These are phyloP conservation scores for Phialophora chinensis DNA, from an alignment of 2,329 filamentous ascomycete species.

Conservation along the genomic window DNA sequence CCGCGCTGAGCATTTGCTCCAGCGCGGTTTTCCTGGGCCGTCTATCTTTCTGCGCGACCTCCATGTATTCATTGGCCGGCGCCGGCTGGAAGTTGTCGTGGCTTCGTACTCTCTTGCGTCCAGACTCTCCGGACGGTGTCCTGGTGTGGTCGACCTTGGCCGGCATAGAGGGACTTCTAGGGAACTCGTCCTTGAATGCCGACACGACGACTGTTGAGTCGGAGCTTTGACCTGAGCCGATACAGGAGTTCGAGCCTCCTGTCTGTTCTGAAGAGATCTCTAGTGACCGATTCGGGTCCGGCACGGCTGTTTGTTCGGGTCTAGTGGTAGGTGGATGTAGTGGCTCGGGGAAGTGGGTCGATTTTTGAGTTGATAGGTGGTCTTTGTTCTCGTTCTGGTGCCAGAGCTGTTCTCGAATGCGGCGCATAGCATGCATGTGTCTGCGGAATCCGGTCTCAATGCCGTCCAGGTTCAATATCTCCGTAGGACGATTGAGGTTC, in stretches of 20 bases:
- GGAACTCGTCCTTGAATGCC: not conserved
- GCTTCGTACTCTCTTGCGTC: slow-evolving; percentile 11
- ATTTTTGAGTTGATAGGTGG: slow-evolving; percentile 24
- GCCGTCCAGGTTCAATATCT: slow-evolving; percentile 28
- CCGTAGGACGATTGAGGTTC: slow-evolving; percentile 5
- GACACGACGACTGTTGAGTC: slow-evolving; percentile 25
- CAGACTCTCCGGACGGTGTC: slow-evolving; percentile 5
- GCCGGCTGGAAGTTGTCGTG: slow-evolving; percentile 1
- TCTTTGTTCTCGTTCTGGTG: slow-evolving; percentile 32
- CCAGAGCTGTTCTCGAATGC: slow-evolving; percentile 34
- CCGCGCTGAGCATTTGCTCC: slow-evolving; percentile 31
- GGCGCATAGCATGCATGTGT: slow-evolving; percentile 36
- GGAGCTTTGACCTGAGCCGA: slow-evolving; percentile 22
- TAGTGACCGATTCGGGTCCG: slow-evolving; percentile 10
- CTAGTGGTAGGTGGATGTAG: not conserved
- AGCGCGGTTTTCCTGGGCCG: slow-evolving; percentile 24
- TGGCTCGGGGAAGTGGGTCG: slow-evolving; percentile 27
- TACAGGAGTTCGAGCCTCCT: slow-evolving; percentile 25
- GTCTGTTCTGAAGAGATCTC: slow-evolving; percentile 25
- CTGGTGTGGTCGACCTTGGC: slow-evolving; percentile 4
- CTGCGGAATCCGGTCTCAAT: slow-evolving; percentile 34
- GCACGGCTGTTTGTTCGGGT: not conserved
- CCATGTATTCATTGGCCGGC: not conserved
- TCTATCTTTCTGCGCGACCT: not conserved
- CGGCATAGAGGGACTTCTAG: slow-evolving; percentile 2